Base-by-base conservation (phyloP, 2,329 filamentous ascomycete genomes). In the Myriosclerotinia scirpicola region DNA sequence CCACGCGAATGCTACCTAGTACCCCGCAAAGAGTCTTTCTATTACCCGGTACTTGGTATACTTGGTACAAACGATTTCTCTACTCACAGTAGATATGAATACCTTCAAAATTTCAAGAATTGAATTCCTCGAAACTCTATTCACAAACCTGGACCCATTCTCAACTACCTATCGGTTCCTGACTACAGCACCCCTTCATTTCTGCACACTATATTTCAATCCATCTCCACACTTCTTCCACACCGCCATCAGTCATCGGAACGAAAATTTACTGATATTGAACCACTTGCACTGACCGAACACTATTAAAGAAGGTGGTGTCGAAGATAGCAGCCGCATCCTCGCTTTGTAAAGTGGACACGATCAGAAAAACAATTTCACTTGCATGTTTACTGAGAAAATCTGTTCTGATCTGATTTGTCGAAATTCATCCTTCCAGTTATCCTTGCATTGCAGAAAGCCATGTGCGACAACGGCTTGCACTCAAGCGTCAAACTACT, bases 151-250 rank as follows among this genome's bases (percentile, higher is more conserved):
- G n/a, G n/a, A n/a, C n/a, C n/a, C n/a, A n/a, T n/a, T n/a, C n/a
- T 14, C n/a, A 9, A 3, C 15, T 9, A n/a, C n/a, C n/a, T n/a
- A 38, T 50, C 44, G 58, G 58, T 60, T 60, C 44, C 58, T 60
- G 58, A 60, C 44, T 60, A 48, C 56, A 30, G 44, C n/a, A 60
- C 44, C 56, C 56, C 42, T 60, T 60, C 56, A 50, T 26, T 38
- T 11, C 44, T 26, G 42, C n/a, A n/a, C n/a, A n/a, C n/a, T n/a
- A n/a, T n/a, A n/a, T 42, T 30, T 61, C 34, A 9, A 26, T 38
- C 15, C 17, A 48, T 22, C 58, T 60, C 58, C 58, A 60, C 58
- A 36, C 58, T 60, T 60, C 58, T 22, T 38, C 58, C 58, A 60
- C 58, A 60, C 58, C 58, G 58, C 58, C 44, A 60, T 38, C 8